Conservation (phyloP, 2,329 filamentous ascomycete species). For the Talaromyces albobiverticillius region DNA sequence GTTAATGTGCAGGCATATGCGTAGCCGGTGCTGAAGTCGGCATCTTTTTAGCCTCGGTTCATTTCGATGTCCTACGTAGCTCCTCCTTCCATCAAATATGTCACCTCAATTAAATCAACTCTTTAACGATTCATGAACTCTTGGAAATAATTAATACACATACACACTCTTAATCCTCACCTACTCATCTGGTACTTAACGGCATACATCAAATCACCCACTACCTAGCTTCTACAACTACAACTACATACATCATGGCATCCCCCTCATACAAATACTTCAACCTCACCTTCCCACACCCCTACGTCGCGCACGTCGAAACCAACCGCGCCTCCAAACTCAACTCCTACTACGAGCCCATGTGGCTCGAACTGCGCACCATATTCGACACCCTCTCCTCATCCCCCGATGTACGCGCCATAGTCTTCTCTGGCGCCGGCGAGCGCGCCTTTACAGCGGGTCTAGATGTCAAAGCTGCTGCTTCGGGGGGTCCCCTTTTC, state of each 20-base stretch:
- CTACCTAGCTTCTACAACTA: neutral
- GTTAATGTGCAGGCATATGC: too few species aligned
- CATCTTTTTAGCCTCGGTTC: too few species aligned
- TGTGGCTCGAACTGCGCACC: conserved; percentile 78
- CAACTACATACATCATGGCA: neutral
- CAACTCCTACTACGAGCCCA: conserved; percentile 79
- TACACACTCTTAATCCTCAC: too few species aligned
- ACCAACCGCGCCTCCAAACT: conserved; percentile 84
- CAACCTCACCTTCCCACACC: conserved; percentile 67
- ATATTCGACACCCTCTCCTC: conserved; percentile 71
- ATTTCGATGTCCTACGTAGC: too few species aligned
- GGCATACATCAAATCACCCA: too few species aligned
- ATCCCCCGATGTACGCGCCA: conserved; percentile 69
- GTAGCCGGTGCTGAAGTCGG: too few species aligned
- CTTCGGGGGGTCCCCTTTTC: conserved; percentile 40
- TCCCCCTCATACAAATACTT: conserved; percentile 54
- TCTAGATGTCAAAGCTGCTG: conserved; percentile 75
- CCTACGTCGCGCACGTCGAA: conserved; percentile 83
- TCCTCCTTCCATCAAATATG: too few species aligned
- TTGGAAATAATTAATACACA: too few species aligned
- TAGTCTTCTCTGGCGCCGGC: conserved; percentile 78
- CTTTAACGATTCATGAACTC: too few species aligned
- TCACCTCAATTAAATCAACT: too few species aligned
- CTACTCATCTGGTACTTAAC: too few species aligned
- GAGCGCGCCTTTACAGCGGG: conserved; percentile 82